phyloP scores from a whole-genome alignment of 192 early-diverging fungal species.

The Phycomyces blakesleeanus region DNA sequence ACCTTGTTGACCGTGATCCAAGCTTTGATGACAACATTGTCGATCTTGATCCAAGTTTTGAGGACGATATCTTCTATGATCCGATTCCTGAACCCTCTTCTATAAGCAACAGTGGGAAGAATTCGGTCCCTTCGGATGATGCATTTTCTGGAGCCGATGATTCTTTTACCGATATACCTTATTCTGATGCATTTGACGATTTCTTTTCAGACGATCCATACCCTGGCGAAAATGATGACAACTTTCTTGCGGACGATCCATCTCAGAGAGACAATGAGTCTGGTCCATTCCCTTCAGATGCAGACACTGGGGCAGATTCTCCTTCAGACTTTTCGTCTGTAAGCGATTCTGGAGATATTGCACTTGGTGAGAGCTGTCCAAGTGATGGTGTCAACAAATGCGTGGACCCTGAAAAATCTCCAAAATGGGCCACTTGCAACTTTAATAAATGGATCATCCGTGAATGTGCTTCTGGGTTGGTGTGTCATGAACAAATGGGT shows the following conservation, averaged over 20 bases:
- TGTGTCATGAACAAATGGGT: constrained; percentile 8
- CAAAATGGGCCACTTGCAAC: constrained; percentile 21
- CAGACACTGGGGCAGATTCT: neutral
- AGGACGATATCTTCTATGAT: neutral
- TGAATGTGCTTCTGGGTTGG: constrained; percentile 15
- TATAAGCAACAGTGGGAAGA: too few species aligned
- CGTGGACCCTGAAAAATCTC: neutral
- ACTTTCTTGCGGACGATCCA: neutral
- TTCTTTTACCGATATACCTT: neutral
- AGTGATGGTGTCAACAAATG: constrained; percentile 10
- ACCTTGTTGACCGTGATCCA: too few species aligned
- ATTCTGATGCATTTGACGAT: neutral
- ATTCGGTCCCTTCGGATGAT: too few species aligned
- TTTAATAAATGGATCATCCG: constrained; percentile 20
- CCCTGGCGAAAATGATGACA: neutral
- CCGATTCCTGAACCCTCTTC: neutral
- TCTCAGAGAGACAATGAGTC: neutral
- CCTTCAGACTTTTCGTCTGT: neutral
- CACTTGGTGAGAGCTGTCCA: neutral
- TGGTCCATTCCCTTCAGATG: neutral
- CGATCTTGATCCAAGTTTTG: neutral
- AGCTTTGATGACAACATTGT: too few species aligned
- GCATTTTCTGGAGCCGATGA: neutral
- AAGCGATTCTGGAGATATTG: neutral
- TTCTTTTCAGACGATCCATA: neutral